Percentiles rank a stretch among this genome's conserved stretches.
Conservation (phyloP, 495 filamentous ascomycete genomes). For the Xylaria scruposa region DNA sequence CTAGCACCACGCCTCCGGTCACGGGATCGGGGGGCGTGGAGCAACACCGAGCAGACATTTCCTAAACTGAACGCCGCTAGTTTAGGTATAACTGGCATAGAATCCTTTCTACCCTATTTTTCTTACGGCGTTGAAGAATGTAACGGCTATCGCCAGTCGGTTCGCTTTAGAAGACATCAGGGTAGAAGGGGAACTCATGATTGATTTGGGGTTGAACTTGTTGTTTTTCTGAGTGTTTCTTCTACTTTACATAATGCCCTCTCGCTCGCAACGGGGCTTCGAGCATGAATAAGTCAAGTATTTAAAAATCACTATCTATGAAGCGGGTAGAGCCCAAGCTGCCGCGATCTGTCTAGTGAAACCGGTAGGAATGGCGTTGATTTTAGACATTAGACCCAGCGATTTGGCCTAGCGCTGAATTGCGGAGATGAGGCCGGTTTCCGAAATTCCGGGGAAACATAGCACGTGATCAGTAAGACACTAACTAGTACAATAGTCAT, state of each 20-base stretch:
- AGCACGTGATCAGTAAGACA: background rate
- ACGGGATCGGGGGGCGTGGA: background rate
- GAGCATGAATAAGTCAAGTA: background rate
- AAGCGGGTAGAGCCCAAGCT: background rate
- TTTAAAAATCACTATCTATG: background rate
- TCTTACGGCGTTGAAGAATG: too few species aligned
- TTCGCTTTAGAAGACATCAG: background rate
- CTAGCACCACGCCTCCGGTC: background rate
- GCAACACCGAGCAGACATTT: background rate
- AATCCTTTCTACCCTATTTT: too few species aligned
- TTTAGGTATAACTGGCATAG: background rate
- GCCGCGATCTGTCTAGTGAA: too few species aligned
- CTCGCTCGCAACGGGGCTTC: background rate
- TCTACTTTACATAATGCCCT: background rate
- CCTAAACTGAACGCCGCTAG: background rate
- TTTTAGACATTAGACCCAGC: background rate
- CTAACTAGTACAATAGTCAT: background rate
- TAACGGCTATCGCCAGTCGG: background rate
- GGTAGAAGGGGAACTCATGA: background rate
- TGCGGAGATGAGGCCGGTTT: slow-evolving; percentile 4
- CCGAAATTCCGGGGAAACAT: background rate
- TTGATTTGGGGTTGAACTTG: background rate
- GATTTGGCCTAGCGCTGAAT: background rate
- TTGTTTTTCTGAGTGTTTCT: background rate
- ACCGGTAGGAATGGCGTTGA: background rate